Evolutionary conservation across 2,329 filamentous ascomycete species (phyloP), one percentile per base, ranked within the genome.

Genomic region (Paecilomyces sp.): DNA sequence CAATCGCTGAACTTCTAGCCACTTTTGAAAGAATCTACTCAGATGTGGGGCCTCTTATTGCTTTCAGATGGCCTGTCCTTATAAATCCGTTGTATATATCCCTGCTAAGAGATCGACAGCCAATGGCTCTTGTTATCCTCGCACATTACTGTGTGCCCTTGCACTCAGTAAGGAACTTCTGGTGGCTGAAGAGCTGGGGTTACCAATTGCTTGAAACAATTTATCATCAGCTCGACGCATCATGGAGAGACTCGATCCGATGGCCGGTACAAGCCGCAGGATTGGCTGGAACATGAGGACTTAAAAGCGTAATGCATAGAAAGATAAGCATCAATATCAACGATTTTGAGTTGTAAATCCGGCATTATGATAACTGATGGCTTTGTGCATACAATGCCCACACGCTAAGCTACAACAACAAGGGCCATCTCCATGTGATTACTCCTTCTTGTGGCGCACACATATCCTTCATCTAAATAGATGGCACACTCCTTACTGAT

Each of bases 141-240:
- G 86, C 85, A 6, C 86, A 84, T 69, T 89, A 88, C 70, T 88
- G 88, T 66, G 86, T 85, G 30, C 75, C 88, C 52, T 76, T 88
- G 50, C 84, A 85, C 64, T 80, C 80, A 34, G 78, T 87, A 62
- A 83, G 88, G 64, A 72, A 77, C 18, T 77, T 86, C 24, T 90
- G 87, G 87, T 90, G 87, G 87, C 72, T 88, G 3, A 79, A 84
- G 54, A 86, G 86, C 30, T 85, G 88, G 63, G 82, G 86, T 22
- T 82, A 84, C n/a, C 82, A 85, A 61, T 86, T 89, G 66, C 85
- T 89, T 28, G 82, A 86, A 69, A 85, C 86, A n/a, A 79, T 88
- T 24, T 64, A 67, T 56, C 57, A 59, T 41, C 60, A 60, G 3
- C 36, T 69, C 13, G 64, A 65, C 30, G 47, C 52, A 12, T 61